Evolutionary conservation across 2,329 filamentous ascomycete genomes (phyloP), one percentile per base, ranked within the genome.

Genomic region (Pseudogymnoascus sp.): DNA sequence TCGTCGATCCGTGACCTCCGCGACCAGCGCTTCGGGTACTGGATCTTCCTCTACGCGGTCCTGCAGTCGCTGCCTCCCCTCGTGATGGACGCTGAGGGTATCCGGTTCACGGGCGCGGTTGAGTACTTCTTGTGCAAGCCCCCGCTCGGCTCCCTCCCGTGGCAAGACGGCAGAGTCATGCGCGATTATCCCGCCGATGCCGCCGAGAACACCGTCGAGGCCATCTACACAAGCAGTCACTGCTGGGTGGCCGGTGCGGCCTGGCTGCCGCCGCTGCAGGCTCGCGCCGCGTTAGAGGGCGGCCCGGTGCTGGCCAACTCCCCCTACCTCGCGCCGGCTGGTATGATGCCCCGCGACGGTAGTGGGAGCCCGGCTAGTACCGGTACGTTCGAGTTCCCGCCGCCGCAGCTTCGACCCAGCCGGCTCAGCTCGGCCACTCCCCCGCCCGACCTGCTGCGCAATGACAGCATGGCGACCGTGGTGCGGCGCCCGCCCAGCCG

Each of bases 111-210:
- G 0, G 84, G 91, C 61, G 86, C 83, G 1, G 88, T 91, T 2
- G 90, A 93, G 73, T 91, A 93, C 75, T 95, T 93, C 77, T 79
- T 93, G 29, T 93, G 90, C 73, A 82, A 91, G 71, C 85, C 89
- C 3, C 87, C 89, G 0, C 83, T 89, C 70, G 87, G 87, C 16
- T 86, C 86, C 62, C 80, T 85, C 0, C 90, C 90, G 0, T 95
- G 90, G 90, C 79, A 86, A 53, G 83, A 85, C 62, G 4, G 86
- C 89, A 2, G 90, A 88, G 38, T 81, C 84, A 40, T 79, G 79
- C 24, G 82, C 82, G 44, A 79, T 88, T 7, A 85, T 88, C 44
- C 82, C 77, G 65, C 73, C 0, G 85, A 89, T 69, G 76, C 87
- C 26, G 82, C 89, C 47, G 67, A 72, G 7, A 81, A 88, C 68